Conservation (phyloP, 768 basidiomycete species). For the Phylloporus arenicola region DNA sequence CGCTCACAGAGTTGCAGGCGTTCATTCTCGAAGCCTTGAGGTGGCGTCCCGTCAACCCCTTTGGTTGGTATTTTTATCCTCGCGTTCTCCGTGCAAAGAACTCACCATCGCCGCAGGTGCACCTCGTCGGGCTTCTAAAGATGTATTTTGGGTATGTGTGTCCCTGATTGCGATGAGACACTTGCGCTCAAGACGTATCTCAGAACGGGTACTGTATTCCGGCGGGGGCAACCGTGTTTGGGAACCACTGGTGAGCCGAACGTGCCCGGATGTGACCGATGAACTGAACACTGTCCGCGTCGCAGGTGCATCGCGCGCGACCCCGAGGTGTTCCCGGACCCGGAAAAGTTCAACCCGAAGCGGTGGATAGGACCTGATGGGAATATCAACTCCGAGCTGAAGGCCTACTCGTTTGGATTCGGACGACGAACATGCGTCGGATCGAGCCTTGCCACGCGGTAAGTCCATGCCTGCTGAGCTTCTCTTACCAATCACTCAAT, state of each 20-base stretch:
- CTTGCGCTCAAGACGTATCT: neutral
- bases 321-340: slow-evolving; percentile 23
- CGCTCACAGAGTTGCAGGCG: slow-evolving; percentile 33
- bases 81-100: neutral
- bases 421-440: slow-evolving; percentile 35
- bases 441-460: slow-evolving; percentile 23
- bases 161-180: too few species aligned
- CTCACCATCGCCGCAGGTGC: slow-evolving; percentile 7
- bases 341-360: slow-evolving; percentile 51
- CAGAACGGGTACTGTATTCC: slow-evolving; percentile 34
- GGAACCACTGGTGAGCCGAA: slow-evolving; percentile 25
- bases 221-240: slow-evolving; percentile 31
- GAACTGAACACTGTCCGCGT: neutral
- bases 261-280: neutral
- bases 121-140: slow-evolving; percentile 22
- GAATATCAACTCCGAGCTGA: slow-evolving; percentile 44
- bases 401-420: slow-evolving; percentile 50
- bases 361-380: slow-evolving; percentile 47
- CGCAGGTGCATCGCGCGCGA: slow-evolving; percentile 22
- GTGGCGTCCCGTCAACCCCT: slow-evolving; percentile 35
- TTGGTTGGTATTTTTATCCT: slow-evolving; percentile 15
- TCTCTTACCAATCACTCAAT: too few species aligned
- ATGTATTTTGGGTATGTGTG: slow-evolving; percentile 23
- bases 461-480: too few species aligned
- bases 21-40: slow-evolving; percentile 36